Evolutionary conservation across 179 eudicot genomes (phyloP).

Genomic region (Silene vulgaris): DNA sequence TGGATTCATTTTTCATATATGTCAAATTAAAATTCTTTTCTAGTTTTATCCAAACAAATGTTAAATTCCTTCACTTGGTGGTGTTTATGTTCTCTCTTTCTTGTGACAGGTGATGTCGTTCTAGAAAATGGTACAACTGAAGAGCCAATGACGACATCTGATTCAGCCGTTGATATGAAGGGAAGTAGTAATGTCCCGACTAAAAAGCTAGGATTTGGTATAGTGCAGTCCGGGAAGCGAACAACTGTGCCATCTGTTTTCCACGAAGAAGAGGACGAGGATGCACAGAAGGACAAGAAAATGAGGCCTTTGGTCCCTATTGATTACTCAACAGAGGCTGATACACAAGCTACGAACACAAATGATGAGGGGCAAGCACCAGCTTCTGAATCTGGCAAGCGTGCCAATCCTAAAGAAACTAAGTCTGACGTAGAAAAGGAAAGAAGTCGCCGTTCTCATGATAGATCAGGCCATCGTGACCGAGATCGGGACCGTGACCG

Average conservation of each 20-base stretch:
- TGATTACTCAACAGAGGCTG: constrained; percentile 80
- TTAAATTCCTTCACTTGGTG: neutral
- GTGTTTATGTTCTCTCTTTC: constrained; percentile 4
- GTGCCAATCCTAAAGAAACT: constrained; percentile 57
- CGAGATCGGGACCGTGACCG: constrained; percentile 55
- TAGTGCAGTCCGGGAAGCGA: constrained; percentile 84
- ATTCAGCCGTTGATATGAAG: constrained; percentile 41
- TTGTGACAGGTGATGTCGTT: constrained; percentile 43
- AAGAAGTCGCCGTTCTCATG: constrained; percentile 67
- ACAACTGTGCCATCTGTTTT: constrained; percentile 81
- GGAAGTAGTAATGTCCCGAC: constrained; percentile 42
- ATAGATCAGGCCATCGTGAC: constrained; percentile 56
- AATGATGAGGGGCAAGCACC: constrained; percentile 41
- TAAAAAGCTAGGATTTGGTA: constrained; percentile 86
- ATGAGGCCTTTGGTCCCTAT: constrained; percentile 97
- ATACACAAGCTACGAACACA: constrained; percentile 55
- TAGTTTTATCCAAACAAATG: neutral
- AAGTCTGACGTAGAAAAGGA: constrained; percentile 59
- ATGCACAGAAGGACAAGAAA: constrained; percentile 84
- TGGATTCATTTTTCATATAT: neutral
- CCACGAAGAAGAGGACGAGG: constrained; percentile 86
- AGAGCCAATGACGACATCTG: constrained; percentile 36
- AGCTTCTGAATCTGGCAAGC: constrained; percentile 65
- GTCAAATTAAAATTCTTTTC: neutral
- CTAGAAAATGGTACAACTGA: constrained; percentile 60